These are phyloP conservation scores for Alternaria metachromatica DNA, from an alignment of 2,329 filamentous ascomycete genomes.

Conservation along the genomic window DNA sequence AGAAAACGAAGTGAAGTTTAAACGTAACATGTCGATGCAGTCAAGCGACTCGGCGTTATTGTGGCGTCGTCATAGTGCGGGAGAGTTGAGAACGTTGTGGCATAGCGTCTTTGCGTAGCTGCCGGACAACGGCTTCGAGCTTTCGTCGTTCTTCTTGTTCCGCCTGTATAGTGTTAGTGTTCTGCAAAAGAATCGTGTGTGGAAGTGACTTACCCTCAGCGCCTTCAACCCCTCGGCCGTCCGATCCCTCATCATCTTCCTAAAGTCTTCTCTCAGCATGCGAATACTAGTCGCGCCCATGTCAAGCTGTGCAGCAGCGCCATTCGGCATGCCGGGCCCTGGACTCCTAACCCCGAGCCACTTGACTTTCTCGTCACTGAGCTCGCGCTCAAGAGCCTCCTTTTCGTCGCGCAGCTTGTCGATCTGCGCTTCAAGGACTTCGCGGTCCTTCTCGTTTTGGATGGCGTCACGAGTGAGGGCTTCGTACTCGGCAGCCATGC, in stretches of 20 bases:
- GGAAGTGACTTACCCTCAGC: slow-evolving; percentile 59
- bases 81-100: slow-evolving; percentile 21
- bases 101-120: slow-evolving; percentile 53
- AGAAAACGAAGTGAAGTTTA: background rate
- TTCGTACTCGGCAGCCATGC: slow-evolving; percentile 74
- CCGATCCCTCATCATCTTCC: slow-evolving; percentile 80
- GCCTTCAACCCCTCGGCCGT: slow-evolving; percentile 69
- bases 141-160: slow-evolving; percentile 75
- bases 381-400: slow-evolving; percentile 67
- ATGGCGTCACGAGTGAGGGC: slow-evolving; percentile 72
- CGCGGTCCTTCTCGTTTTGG: slow-evolving; percentile 74
- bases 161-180: slow-evolving; percentile 55
- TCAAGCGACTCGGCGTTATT: background rate
- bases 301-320: slow-evolving; percentile 26
- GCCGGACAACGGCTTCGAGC: slow-evolving; percentile 68
- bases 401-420: slow-evolving; percentile 69
- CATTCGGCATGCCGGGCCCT: slow-evolving; percentile 39
- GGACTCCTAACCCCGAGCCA: slow-evolving; percentile 68
- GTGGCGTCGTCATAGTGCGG: slow-evolving; percentile 12
- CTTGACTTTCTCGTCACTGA: slow-evolving; percentile 71
- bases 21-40: background rate
- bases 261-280: slow-evolving; percentile 76
- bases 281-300: slow-evolving; percentile 69
- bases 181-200: background rate
- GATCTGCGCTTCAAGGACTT: slow-evolving; percentile 67